A percentile compares a stretch with the other conserved stretches of the same genome.
Conservation (phyloP, 116 monocot species). For the Posidonia oceanica region DNA sequence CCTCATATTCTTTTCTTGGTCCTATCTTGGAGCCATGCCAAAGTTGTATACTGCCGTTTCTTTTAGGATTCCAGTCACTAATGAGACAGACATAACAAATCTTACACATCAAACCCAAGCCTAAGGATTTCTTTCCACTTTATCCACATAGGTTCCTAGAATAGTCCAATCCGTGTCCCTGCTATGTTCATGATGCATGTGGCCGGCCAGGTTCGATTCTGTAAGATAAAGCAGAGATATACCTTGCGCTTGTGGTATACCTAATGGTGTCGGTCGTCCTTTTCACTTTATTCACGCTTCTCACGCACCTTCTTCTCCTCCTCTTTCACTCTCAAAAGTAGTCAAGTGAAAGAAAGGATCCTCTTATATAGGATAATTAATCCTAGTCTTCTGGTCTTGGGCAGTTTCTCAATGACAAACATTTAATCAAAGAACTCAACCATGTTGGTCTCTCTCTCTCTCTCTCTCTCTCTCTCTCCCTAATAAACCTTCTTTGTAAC, state of each 20-base stretch:
- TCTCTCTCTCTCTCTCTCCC: too few relatives aligned
- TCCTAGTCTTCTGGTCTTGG: too few relatives aligned
- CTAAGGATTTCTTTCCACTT: background rate
- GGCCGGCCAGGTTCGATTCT: background rate
- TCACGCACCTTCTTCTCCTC: background rate
- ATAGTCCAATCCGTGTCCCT: background rate
- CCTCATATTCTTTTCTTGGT: slow-evolving; percentile 14
- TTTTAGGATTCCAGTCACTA: slow-evolving; percentile 5
- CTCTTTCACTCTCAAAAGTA: too few relatives aligned
- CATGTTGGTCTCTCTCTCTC: too few relatives aligned
- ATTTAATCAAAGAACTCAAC: too few relatives aligned
- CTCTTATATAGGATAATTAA: too few relatives aligned
- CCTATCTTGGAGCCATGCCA: background rate
- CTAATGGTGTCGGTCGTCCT: background rate
- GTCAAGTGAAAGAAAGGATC: too few relatives aligned
- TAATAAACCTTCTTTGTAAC: too few relatives aligned
- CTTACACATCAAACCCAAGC: background rate
- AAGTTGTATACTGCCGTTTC: background rate
- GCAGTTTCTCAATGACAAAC: too few relatives aligned
- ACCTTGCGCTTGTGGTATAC: background rate
- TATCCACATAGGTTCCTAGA: background rate
- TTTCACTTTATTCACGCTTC: slow-evolving; percentile 4
- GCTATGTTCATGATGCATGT: background rate
- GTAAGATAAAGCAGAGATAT: slow-evolving; percentile 3
- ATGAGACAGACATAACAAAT: background rate